phyloP scores from a whole-genome alignment of 495 filamentous ascomycete species.

The Hyphodiscus hymeniophilus region DNA sequence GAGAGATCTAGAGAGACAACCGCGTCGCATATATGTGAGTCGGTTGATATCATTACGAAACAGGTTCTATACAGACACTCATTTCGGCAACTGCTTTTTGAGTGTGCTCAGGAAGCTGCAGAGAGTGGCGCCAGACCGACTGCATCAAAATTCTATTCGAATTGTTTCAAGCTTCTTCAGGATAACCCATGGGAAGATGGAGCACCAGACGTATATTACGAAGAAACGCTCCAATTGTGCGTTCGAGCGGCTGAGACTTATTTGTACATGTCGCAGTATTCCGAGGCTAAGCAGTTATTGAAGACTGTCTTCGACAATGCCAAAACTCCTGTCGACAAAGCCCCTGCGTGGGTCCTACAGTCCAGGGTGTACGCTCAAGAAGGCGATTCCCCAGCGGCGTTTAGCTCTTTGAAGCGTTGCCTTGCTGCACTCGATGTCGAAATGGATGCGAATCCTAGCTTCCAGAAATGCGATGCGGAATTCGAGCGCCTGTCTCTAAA shows the following conservation, averaged over 20 bases:
- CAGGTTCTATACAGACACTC: slow-evolving; percentile 48
- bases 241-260: slow-evolving; percentile 73
- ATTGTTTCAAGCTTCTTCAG: slow-evolving; percentile 70
- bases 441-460: slow-evolving; percentile 55
- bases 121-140: slow-evolving; percentile 74
- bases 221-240: slow-evolving; percentile 72
- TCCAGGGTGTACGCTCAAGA: slow-evolving; percentile 66
- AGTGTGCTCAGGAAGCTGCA: slow-evolving; percentile 65
- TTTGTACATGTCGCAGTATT: slow-evolving; percentile 62
- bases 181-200: slow-evolving; percentile 67
- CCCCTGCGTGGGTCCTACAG: slow-evolving; percentile 68
- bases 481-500: slow-evolving; percentile 53
- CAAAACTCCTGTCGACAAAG: slow-evolving; percentile 62
- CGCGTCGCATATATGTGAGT: slow-evolving; percentile 68
- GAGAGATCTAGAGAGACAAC: slow-evolving; percentile 53
- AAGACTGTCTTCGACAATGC: slow-evolving; percentile 56
- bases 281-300: slow-evolving; percentile 55
- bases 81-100: slow-evolving; percentile 66
- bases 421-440: slow-evolving; percentile 57
- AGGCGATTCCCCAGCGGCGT: slow-evolving; percentile 60
- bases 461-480: slow-evolving; percentile 64
- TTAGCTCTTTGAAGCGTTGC: slow-evolving; percentile 58
- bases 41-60: slow-evolving; percentile 61
- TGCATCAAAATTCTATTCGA: slow-evolving; percentile 68
- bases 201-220: slow-evolving; percentile 65